Conservation (phyloP, 1,284 basidiomycete species). For the Sporisorium iseilematis-ciliati region DNA sequence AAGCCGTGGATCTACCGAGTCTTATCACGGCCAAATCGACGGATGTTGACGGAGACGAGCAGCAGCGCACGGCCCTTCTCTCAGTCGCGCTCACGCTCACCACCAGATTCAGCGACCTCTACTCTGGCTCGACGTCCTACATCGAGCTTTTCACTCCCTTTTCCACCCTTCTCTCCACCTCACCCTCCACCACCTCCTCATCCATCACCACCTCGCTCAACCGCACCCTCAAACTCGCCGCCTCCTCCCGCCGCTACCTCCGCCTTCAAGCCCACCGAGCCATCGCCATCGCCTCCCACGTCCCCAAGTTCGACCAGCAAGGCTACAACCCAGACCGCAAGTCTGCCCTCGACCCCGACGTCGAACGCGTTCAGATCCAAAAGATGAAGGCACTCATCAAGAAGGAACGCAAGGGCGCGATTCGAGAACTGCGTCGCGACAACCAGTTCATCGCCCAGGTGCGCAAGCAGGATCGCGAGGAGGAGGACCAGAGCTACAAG, state of each 20-base stretch:
- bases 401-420: constrained; percentile 96
- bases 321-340: constrained; percentile 84
- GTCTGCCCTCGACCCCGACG: constrained; percentile 85
- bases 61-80: constrained; percentile 32
- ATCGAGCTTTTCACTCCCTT: constrained; percentile 65
- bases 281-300: constrained; percentile 90
- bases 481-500: constrained; percentile 78
- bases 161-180: constrained; percentile 37
- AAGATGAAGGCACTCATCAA: constrained; percentile 92
- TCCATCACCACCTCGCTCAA: constrained; percentile 71
- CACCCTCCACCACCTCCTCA: constrained; percentile 29
- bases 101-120: constrained; percentile 57
- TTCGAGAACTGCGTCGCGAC: constrained; percentile 95
- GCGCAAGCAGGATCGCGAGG: constrained; percentile 82
- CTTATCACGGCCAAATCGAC: constrained; percentile 18
- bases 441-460: constrained; percentile 86
- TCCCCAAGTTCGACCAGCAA: constrained; percentile 89
- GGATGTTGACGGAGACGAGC: constrained; percentile 2
- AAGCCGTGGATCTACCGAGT: constrained; percentile 34
- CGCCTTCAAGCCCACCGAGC: constrained; percentile 93
- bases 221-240: constrained; percentile 78
- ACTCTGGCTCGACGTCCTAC: constrained; percentile 58
- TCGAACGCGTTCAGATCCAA: constrained; percentile 85
- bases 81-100: constrained; percentile 42
- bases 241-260: constrained; percentile 81